Conservation (phyloP, 768 basidiomycete species). For the Terana coerulea region DNA sequence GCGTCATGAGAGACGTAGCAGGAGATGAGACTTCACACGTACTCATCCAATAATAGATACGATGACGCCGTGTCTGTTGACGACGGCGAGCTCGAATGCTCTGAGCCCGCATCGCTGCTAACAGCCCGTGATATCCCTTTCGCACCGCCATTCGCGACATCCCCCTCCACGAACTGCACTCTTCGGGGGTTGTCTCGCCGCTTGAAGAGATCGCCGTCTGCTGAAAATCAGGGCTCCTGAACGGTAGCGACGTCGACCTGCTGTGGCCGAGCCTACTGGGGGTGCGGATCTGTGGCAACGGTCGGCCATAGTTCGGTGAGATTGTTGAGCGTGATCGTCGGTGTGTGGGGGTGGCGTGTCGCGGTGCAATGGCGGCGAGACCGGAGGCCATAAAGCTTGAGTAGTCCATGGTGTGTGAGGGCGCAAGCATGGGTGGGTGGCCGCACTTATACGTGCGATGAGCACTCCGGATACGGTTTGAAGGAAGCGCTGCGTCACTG, state of each 20-base stretch:
- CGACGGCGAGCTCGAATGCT: no score
- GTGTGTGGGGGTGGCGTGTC: background rate
- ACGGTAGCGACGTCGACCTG: background rate
- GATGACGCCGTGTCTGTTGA: conserved; percentile 1
- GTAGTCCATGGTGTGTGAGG: conserved; percentile 18
- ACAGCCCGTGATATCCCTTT: no score
- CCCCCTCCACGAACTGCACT: no score
- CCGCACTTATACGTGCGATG: conserved; percentile 5
- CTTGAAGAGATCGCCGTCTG: background rate
- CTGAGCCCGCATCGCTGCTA: no score
- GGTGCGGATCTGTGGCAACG: background rate
- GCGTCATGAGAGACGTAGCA: background rate
- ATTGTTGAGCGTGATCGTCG: background rate
- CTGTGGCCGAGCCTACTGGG: background rate
- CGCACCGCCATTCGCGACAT: no score
- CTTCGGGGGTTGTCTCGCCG: background rate
- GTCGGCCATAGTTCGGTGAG: background rate
- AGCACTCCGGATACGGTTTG: background rate
- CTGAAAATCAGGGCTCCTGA: background rate
- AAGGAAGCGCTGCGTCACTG: conserved; percentile 4
- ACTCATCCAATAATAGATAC: conserved; percentile 13
- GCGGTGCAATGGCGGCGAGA: conserved; percentile 26
- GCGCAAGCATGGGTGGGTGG: background rate
- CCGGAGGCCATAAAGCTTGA: conserved; percentile 35
- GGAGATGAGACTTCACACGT: conserved; percentile 1